These are phyloP conservation scores for Platanus orientalis DNA, from an alignment of 164 flowering plant species.

Conservation along the genomic window DNA sequence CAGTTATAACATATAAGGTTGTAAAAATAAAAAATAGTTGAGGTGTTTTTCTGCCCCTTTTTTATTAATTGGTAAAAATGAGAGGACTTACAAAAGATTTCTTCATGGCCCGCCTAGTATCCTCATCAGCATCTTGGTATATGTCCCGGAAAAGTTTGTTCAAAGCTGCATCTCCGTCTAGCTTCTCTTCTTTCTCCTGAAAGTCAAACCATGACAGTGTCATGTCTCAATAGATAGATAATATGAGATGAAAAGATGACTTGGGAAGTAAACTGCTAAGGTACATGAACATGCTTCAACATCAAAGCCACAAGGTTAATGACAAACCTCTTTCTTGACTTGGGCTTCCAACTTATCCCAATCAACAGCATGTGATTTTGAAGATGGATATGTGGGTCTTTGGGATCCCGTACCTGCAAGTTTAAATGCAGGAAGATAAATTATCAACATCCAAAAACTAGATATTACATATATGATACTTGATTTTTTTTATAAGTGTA, in stretches of 20 bases:
- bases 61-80: neutral
- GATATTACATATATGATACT: neutral
- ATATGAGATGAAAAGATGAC: neutral
- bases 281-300: neutral
- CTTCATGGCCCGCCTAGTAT: constrained; percentile 83
- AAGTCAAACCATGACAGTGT: constrained; percentile 8
- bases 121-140: constrained; percentile 87
- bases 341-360: constrained; percentile 96
- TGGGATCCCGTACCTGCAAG: constrained; percentile 26
- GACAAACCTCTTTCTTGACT: constrained; percentile 83
- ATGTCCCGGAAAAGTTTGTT: constrained; percentile 89
- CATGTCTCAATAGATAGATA: no score
- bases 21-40: no score
- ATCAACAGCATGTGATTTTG: constrained; percentile 50
- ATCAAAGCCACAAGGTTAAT: neutral
- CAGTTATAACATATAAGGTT: no score
- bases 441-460: neutral
- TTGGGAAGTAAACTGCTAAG: neutral
- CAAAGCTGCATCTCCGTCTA: constrained; percentile 97
- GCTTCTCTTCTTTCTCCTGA: constrained; percentile 96
- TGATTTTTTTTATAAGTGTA: no score
- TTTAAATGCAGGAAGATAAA: neutral
- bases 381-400: constrained; percentile 65
- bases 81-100: constrained; percentile 84
- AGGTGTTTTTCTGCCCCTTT: no score